phyloP scores from a whole-genome alignment of 805 yeast species.

The Yarrowia hollandica region DNA sequence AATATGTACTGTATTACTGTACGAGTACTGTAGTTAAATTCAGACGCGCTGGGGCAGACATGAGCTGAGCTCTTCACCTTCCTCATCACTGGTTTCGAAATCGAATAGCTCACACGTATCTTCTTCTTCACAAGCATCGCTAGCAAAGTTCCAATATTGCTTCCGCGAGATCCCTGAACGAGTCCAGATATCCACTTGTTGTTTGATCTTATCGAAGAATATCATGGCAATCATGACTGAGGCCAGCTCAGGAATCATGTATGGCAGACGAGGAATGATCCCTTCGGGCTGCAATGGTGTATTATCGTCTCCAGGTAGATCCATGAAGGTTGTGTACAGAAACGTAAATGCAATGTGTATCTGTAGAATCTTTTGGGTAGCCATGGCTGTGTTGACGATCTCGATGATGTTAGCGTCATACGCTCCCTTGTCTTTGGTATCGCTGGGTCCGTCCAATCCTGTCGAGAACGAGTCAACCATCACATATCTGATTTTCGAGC shows the following conservation, averaged over 20 bases:
- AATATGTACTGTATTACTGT: not conserved
- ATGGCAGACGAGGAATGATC: not conserved
- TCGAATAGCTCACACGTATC: slow-evolving; percentile 15
- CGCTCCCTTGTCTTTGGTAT: not conserved
- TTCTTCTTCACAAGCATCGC: not conserved
- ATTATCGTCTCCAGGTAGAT: not conserved
- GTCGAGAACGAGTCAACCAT: slow-evolving; percentile 4
- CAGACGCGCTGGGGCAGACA: not conserved
- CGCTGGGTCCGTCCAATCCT: not conserved
- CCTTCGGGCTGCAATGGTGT: not conserved
- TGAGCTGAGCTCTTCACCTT: not conserved
- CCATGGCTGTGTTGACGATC: not conserved
- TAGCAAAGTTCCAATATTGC: slow-evolving; percentile 1
- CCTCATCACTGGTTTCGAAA: not conserved
- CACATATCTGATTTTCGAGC: slow-evolving; percentile 10
- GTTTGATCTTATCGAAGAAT: slow-evolving; percentile 7
- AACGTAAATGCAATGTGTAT: slow-evolving; percentile 5
- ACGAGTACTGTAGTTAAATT: no score
- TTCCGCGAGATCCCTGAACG: not conserved
- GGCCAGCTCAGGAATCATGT: slow-evolving; percentile 6
- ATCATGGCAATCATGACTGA: not conserved
- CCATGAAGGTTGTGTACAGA: not conserved
- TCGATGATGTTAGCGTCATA: not conserved
- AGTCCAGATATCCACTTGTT: slow-evolving; percentile 18
- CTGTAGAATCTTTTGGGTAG: slow-evolving; percentile 5